Evolutionary conservation across 2,329 filamentous ascomycete genomes (phyloP).

Genomic region (Cryphonectria nitschkei): DNA sequence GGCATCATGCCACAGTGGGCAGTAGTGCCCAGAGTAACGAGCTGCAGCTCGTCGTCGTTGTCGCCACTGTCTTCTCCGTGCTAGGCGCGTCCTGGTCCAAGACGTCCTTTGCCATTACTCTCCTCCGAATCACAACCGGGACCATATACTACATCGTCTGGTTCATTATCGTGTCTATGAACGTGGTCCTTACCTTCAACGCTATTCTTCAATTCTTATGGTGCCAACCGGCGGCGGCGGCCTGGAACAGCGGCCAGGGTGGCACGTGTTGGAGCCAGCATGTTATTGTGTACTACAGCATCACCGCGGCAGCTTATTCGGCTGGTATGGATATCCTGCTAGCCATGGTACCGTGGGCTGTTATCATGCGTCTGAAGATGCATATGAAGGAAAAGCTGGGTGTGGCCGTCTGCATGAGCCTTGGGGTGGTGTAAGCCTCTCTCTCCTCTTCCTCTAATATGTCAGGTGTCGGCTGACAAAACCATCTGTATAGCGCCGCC

Average conservation of each 20-base stretch:
- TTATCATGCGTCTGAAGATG: constrained; percentile 40
- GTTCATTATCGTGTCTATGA: constrained; percentile 39
- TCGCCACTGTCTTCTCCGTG: constrained; percentile 36
- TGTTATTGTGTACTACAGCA: constrained; percentile 32
- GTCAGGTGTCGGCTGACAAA: neutral
- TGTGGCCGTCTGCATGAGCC: constrained; percentile 41
- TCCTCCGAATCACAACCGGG: constrained; percentile 39
- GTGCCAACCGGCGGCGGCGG: constrained; percentile 37
- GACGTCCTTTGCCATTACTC: constrained; percentile 43
- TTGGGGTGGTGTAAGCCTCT: constrained; percentile 37
- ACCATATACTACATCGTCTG: constrained; percentile 37
- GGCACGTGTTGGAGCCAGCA: constrained; percentile 36
- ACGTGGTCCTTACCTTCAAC: constrained; percentile 36
- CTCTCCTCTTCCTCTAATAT: neutral
- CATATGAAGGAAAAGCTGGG: constrained; percentile 40
- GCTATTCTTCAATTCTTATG: constrained; percentile 37
- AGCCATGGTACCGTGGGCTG: constrained; percentile 38
- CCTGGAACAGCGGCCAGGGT: constrained; percentile 31
- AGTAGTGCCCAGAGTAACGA: neutral
- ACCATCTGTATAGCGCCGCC: neutral
- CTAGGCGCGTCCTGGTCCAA: constrained; percentile 41
- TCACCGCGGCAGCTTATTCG: constrained; percentile 35
- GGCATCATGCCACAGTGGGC: neutral
- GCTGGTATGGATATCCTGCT: constrained; percentile 38
- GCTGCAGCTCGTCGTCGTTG: constrained; percentile 31